Conservation (phyloP, 2,329 filamentous ascomycete genomes). For the Hypomyces perniciosus region DNA sequence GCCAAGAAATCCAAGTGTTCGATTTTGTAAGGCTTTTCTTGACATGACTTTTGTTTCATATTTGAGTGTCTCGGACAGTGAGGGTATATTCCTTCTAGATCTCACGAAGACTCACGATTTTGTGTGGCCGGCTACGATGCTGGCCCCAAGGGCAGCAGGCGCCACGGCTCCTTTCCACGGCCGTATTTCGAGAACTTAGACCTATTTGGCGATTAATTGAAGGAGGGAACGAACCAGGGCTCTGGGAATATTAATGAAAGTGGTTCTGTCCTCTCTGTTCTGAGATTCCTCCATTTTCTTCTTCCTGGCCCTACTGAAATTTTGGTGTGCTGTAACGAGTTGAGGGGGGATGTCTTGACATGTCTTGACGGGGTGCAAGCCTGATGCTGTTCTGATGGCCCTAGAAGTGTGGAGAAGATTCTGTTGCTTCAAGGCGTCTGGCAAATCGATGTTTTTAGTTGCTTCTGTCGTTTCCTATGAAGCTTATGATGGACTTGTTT, state of each 20-base stretch:
- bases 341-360: background rate
- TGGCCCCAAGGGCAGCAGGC: constrained; percentile 7
- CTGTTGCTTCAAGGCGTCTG: constrained; percentile 9
- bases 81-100: constrained; percentile 3
- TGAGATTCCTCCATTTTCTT: constrained; percentile 8
- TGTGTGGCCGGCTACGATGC: constrained; percentile 9
- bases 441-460: constrained; percentile 11
- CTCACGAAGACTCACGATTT: constrained; percentile 5
- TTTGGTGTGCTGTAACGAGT: background rate
- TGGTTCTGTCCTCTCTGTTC: constrained; percentile 9
- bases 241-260: constrained; percentile 10
- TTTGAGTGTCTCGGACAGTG: constrained; percentile 6
- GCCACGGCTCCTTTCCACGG: constrained; percentile 8
- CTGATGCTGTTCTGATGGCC: constrained; percentile 7
- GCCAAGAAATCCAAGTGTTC: constrained; percentile 63
- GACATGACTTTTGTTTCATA: constrained; percentile 3
- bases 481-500: background rate
- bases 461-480: constrained; percentile 11
- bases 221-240: constrained; percentile 1
- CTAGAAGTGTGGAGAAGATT: constrained; percentile 3
- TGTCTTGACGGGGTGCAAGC: constrained; percentile 9
- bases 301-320: background rate
- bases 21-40: constrained; percentile 49
- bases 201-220: constrained; percentile 9
- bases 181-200: constrained; percentile 12